A percentile compares a stretch with the other conserved stretches of the same genome.
phyloP scores from a whole-genome alignment of 495 filamentous ascomycete genomes.

The Evernia prunastri region DNA sequence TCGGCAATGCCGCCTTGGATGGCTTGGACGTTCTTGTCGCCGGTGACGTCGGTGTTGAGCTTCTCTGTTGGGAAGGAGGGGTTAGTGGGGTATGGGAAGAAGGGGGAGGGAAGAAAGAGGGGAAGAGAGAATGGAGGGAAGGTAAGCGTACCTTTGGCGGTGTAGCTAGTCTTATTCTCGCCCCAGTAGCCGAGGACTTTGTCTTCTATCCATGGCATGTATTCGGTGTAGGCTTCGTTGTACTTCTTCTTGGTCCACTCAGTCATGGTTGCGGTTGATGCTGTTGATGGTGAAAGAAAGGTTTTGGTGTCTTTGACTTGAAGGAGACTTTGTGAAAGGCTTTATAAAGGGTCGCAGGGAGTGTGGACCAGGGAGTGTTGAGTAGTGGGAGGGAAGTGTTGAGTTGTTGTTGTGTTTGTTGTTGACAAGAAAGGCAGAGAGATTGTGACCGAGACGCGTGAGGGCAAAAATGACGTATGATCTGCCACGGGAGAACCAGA shows the following conservation, averaged over 20 bases:
- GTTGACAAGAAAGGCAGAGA: background rate
- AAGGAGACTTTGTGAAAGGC: background rate
- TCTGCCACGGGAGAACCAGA: conserved; percentile 2
- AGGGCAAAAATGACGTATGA: background rate
- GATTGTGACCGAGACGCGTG: background rate
- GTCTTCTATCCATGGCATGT: conserved; percentile 65
- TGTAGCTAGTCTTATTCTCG: conserved; percentile 60
- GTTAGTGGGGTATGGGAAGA: background rate
- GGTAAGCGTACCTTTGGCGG: conserved; percentile 43
- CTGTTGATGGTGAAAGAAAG: background rate
- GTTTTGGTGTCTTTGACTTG: background rate
- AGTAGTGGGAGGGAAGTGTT: background rate
- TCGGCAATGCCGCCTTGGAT: conserved; percentile 53
- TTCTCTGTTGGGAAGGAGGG: conserved; percentile 38
- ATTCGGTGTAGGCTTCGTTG: conserved; percentile 56
- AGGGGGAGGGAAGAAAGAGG: background rate
- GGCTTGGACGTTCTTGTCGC: conserved; percentile 49
- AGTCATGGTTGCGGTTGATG: conserved; percentile 22
- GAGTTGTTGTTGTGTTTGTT: background rate
- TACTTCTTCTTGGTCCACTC: conserved; percentile 52
- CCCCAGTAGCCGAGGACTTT: conserved; percentile 56
- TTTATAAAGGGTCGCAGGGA: background rate
- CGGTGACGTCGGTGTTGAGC: conserved; percentile 55
- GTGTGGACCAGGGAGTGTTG: background rate
- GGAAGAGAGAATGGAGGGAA: background rate